Evolutionary conservation across 2,329 filamentous ascomycete species (phyloP), one percentile per base, ranked within the genome.

Genomic region (Colletotrichum noveboracense): DNA sequence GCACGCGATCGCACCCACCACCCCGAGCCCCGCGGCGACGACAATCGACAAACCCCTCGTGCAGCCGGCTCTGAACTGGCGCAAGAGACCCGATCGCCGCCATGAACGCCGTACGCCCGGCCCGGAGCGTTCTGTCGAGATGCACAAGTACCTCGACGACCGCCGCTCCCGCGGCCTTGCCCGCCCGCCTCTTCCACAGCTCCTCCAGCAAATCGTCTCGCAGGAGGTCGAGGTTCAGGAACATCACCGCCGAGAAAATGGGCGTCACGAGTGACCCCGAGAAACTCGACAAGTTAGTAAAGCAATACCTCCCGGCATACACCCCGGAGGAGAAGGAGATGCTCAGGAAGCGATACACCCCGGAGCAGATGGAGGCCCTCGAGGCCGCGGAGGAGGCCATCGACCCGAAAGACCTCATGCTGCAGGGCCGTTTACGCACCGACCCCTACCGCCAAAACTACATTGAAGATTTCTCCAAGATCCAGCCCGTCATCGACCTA

Each of bases 301-400:
- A 86, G 76, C 81, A 89, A 56, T 82, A 85, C 58, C 93, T 92
- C 80, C 89, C 92, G 77, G 87, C 90, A 16, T 97, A 96, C 86
- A 92, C 91, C 16, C 85, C 89, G 55, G 89, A 92, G 78, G 93
- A 97, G 82, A 90, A 91, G 81, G 88, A 89, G 75, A 81, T 85
- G 24, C 88, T 98, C 74, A 85, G 85, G 74, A 86, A 91, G 81
- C 91, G 90, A 79, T 98, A 98, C 88, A 94, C 95, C 0, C 89
- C 93, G 18, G 92, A 94, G 83, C 96, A 98, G 87, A 89, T 97
- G 79, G 92, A 91, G 71, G 95, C 96, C 73, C 92, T 98, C 82
- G 89, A 94, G 85, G 94, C 94, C 64, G 96, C 94, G 80, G 96
- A 98, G 85, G 87, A 90, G 76, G 92, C 94, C 78, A 93, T 98